Base-by-base conservation (phyloP, 2,329 filamentous ascomycete genomes). In the Xylariaceae sp. region DNA sequence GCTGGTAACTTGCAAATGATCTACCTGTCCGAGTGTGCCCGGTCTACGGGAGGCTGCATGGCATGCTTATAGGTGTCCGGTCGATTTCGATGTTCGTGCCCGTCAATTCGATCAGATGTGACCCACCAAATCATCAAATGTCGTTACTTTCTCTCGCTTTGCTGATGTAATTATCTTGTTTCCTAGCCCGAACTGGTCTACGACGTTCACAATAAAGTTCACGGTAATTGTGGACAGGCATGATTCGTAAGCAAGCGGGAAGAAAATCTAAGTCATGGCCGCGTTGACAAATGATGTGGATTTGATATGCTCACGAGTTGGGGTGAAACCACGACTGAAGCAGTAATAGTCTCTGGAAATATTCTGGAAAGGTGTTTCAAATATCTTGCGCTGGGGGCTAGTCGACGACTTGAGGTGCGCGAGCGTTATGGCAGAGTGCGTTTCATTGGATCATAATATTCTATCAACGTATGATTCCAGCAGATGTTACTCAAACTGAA, bases 21-120 rank as follows among this genome's bases (percentile, higher is more conserved):
- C 59, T 67, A 57, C 62, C 63, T 68, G 59, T 65, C 56, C 62
- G 59, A 61, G 58, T 56, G 62, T 62, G 59, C 59, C 61, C 64
- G 68, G 59, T 61, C 53, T 57, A 62, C 72, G 72, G 72, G 52
- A 68, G 59, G 58, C 61, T 72, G 71, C 72, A 74, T 68, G 61
- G 57, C 62, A 63, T 59, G 62, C 61, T 62, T 63, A 62, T 58
- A 53, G 59, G 59, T 58, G 54, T 55, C 58, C 63, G 61, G 64
- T 59, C 60, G 56, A 67, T 53, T 60, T 58, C 50, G 57, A 61
- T 59, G 60, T 55, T 58, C 59, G 58, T 58, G 54, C 53, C 63
- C 66, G 61, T 63, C 61, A 61, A 61, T 60, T 65, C 59, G 54
- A 66, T 62, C 59, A 59, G 58, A 53, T 55, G 56, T 62, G 52